These are phyloP conservation scores for Spizellomyces punctatus DNA, from an alignment of 192 early-diverging fungal species.

Conservation along the genomic window DNA sequence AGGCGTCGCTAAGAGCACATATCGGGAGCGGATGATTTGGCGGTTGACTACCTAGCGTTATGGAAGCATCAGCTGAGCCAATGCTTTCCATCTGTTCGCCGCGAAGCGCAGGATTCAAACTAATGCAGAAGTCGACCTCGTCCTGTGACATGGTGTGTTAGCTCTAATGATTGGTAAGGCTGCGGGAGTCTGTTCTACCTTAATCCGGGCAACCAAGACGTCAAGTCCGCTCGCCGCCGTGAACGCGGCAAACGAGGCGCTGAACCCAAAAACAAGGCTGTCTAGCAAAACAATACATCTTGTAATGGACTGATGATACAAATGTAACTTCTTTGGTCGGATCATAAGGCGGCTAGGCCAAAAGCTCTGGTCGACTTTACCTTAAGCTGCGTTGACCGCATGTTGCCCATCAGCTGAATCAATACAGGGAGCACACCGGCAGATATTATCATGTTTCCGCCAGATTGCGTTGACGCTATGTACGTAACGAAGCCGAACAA, in stretches of 20 bases:
- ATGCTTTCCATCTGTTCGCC: conserved; percentile 2
- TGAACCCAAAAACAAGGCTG: conserved; percentile 76
- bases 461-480: conserved; percentile 77
- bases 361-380: conserved; percentile 30
- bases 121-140: conserved; percentile 58
- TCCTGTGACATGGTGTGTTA: conserved; percentile 27
- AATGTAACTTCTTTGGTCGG: neutral
- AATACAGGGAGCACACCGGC: conserved; percentile 88
- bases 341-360: neutral
- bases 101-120: neutral
- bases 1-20: too few species aligned
- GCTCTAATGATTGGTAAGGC: too few species aligned
- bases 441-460: conserved; percentile 87
- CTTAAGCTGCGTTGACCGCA: conserved; percentile 59
- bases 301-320: conserved; percentile 30
- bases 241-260: conserved; percentile 76
- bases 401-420: conserved; percentile 70
- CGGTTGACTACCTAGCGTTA: too few species aligned
- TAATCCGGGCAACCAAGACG: conserved; percentile 76
- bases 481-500: conserved; percentile 77
- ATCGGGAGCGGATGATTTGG: too few species aligned
- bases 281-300: conserved; percentile 82
- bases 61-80: too few species aligned
- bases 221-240: conserved; percentile 81
- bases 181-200: conserved; percentile 29